These are phyloP conservation scores for Globisporangium barbulae DNA, from an alignment of 352 stramenopile genomes.

Conservation along the genomic window DNA sequence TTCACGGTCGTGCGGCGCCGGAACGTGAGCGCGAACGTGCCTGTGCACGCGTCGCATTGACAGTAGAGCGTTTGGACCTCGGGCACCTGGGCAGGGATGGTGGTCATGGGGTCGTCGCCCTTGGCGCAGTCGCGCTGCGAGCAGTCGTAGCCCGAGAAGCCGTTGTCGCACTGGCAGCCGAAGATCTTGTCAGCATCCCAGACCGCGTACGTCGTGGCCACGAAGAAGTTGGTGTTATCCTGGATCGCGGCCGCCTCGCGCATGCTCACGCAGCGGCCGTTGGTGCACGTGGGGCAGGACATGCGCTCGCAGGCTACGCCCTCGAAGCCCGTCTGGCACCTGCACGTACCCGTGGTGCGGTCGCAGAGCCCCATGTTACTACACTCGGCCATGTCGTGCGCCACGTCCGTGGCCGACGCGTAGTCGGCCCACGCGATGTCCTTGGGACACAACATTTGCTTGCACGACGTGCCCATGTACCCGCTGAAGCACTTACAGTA, in stretches of 20 bases:
- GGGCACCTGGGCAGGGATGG: conserved; percentile 16
- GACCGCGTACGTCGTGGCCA: conserved; percentile 47
- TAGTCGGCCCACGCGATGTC: conserved; percentile 55
- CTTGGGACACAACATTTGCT: conserved; percentile 19
- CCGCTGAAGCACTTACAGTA: conserved; percentile 79
- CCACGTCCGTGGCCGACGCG: conserved; percentile 40
- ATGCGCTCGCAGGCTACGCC: conserved; percentile 76
- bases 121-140: conserved; percentile 49
- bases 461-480: conserved; percentile 69
- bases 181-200: conserved; percentile 82
- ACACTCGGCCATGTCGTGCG: conserved; percentile 83
- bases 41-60: conserved; percentile 46
- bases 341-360: conserved; percentile 53
- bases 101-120: conserved; percentile 64
- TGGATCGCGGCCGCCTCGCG: conserved; percentile 52
- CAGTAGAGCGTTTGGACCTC: conserved; percentile 57
- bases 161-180: conserved; percentile 73
- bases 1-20: conserved; percentile 55
- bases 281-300: conserved; percentile 52
- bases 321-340: conserved; percentile 59
- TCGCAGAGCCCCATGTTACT: conserved; percentile 85
- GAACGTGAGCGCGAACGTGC: conserved; percentile 64
- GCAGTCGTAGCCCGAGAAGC: conserved; percentile 62
- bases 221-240: conserved; percentile 70
- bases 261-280: conserved; percentile 70